Evolutionary conservation across 306 rosid species (phyloP), one percentile per base, ranked within the genome.

Genomic region (Elaeagnus macrophylla): DNA sequence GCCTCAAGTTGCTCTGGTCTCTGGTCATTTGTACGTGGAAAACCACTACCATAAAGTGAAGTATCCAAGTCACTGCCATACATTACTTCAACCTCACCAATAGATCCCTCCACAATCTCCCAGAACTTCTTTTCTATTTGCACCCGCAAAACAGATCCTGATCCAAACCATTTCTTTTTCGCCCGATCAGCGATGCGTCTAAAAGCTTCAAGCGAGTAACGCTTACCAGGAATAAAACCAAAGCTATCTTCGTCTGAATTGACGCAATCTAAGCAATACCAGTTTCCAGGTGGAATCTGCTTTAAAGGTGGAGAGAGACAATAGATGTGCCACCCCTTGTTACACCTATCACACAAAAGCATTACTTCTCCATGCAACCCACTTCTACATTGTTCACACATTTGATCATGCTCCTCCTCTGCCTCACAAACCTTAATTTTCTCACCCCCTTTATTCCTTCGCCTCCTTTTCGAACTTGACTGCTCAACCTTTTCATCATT

Each of bases 31-130:
- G 19, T 71, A 38, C 88, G 86, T 5, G 96, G 97, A 69, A 91
- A 91, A 56, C 96, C 97, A 64, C 97, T 91, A 66, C 97, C 97
- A 76, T 65, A 78, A 35, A 72, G 45, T 44, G 97, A 91, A 12
- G 97, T 84, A 74, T 91, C 97, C 82, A 91, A 66, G 62, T 91
- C 97, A 64, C 88, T 91, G 50, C 97, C 97, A 72, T 91, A 91
- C 94, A 84, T 74, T 60, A 91, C 97, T 76, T 86, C 95, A 61
- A 91, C 95, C 74, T 82, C 96, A 56, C 97, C 95, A 45, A 80
- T 61, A n/a, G 76, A 76, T 60, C 97, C 97, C 68, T 91, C 97
- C 39, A 91, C 96, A 71, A 91, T 86, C 74, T 86, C 97, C 97
- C 97, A 91, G 70, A 91, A 91, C 7, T 84, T 91, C 48, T 84